Evolutionary conservation across 768 basidiomycete genomes (phyloP).

Genomic region (Pleurotus pulmonarius): DNA sequence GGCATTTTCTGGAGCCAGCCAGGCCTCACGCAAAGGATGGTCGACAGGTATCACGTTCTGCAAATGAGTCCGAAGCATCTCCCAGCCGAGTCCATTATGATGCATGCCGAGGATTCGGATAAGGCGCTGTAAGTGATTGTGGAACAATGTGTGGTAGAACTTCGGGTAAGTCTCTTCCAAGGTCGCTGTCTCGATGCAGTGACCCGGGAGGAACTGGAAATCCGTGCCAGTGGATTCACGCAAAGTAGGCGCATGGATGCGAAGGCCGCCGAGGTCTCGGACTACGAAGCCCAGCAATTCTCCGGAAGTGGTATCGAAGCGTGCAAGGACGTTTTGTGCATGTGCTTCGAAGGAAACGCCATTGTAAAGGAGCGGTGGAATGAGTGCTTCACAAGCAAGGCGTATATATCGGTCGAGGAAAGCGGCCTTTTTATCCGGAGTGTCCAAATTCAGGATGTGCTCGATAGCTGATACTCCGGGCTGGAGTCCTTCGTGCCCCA

Average conservation of each 20-base stretch:
- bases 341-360: constrained; percentile 63
- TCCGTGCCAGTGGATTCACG: constrained; percentile 43
- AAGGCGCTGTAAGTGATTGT: constrained; percentile 57
- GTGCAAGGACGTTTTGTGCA: constrained; percentile 52
- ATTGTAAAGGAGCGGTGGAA: constrained; percentile 49
- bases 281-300: constrained; percentile 47
- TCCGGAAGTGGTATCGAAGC: constrained; percentile 38
- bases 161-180: constrained; percentile 51
- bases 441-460: constrained; percentile 41
- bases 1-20: constrained; percentile 37
- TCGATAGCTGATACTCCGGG: constrained; percentile 43
- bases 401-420: constrained; percentile 52
- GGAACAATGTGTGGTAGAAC: constrained; percentile 58
- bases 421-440: constrained; percentile 36
- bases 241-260: constrained; percentile 49
- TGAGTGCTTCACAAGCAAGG: constrained; percentile 46
- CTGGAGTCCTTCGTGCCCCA: constrained; percentile 38
- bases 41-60: constrained; percentile 36
- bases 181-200: constrained; percentile 45
- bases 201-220: constrained; percentile 49
- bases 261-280: constrained; percentile 55
- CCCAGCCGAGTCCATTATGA: constrained; percentile 48
- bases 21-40: constrained; percentile 42
- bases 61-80: constrained; percentile 44
- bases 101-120: constrained; percentile 52